A percentile compares a stretch with the other conserved stretches of the same genome.
phyloP scores from a whole-genome alignment of 805 yeast genomes.

The Schizosaccharomyces lindneri region DNA sequence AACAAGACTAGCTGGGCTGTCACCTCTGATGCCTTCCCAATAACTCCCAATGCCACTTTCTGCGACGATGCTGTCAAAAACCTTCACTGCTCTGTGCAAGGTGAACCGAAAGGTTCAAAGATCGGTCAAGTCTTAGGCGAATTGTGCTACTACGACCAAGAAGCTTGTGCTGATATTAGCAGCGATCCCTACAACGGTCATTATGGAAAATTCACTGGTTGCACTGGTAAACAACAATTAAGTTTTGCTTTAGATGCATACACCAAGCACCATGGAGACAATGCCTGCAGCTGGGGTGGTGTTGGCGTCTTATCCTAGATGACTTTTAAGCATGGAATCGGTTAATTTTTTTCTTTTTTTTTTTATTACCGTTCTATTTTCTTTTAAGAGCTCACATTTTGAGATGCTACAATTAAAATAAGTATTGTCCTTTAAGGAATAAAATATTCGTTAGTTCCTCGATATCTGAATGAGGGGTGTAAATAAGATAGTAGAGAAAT shows the following conservation, averaged over 20 bases:
- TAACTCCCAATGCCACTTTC: slow-evolving; percentile 9
- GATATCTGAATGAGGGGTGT: neutral
- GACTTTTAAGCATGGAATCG: neutral
- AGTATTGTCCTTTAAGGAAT: neutral
- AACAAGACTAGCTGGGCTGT: slow-evolving; percentile 12
- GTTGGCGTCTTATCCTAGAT: slow-evolving; percentile 4
- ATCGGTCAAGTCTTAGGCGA: neutral
- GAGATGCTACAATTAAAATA: neutral
- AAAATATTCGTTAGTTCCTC: neutral
- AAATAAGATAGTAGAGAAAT: neutral
- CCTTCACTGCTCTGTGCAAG: neutral
- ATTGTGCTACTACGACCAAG: neutral
- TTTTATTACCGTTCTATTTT: neutral
- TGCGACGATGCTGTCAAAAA: neutral
- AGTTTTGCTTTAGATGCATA: slow-evolving; percentile 42
- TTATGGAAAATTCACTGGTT: slow-evolving; percentile 54
- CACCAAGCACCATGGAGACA: slow-evolving; percentile 23
- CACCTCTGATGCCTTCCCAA: slow-evolving; percentile 11
- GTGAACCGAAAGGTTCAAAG: neutral
- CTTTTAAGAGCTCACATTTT: too few relatives aligned
- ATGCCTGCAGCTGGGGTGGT: slow-evolving; percentile 39
- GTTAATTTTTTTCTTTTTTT: too few relatives aligned
- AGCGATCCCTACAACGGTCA: slow-evolving; percentile 33
- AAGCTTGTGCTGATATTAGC: slow-evolving; percentile 17
- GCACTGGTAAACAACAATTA: slow-evolving; percentile 45